phyloP scores from a whole-genome alignment of 2,329 filamentous ascomycete species.

The Cucurbitaria berberidis region DNA sequence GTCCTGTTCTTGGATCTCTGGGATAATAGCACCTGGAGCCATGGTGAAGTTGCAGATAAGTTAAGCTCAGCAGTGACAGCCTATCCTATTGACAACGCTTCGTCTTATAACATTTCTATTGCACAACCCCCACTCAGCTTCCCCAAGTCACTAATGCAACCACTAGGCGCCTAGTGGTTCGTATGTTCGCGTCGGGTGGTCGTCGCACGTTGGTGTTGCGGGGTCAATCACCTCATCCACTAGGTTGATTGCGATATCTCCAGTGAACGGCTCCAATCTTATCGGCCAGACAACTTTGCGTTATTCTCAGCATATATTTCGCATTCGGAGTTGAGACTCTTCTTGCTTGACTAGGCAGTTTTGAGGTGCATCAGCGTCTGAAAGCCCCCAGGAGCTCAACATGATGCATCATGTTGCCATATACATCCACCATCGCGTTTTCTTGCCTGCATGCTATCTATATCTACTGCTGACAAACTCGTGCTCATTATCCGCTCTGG shows the following conservation, averaged over 20 bases:
- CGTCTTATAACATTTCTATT: conserved; percentile 21
- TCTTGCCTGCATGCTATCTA: neutral
- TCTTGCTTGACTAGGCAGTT: neutral
- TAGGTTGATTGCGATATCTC: conserved; percentile 38
- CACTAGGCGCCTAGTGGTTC: neutral
- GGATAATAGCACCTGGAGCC: conserved; percentile 64
- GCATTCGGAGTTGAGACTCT: neutral
- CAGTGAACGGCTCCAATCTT: conserved; percentile 29
- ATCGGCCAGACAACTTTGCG: conserved; percentile 22
- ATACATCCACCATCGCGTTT: conserved; percentile 21
- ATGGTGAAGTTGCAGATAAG: conserved; percentile 45
- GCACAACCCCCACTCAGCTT: conserved; percentile 8
- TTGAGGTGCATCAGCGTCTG: neutral
- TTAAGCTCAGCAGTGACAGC: neutral
- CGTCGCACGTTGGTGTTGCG: conserved; percentile 33
- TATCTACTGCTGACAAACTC: conserved; percentile 11
- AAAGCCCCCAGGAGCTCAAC: neutral
- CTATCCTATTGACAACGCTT: neutral
- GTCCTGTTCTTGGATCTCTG: conserved; percentile 63
- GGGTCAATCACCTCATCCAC: conserved; percentile 46
- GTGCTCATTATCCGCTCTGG: neutral
- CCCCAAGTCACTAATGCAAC: conserved; percentile 22
- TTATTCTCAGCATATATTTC: neutral
- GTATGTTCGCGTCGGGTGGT: conserved; percentile 9
- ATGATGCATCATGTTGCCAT: conserved; percentile 38